A percentile compares a stretch with the other conserved stretches of the same genome.
Conservation (phyloP, 2,329 filamentous ascomycete genomes). For the Beauveria asiatica region DNA sequence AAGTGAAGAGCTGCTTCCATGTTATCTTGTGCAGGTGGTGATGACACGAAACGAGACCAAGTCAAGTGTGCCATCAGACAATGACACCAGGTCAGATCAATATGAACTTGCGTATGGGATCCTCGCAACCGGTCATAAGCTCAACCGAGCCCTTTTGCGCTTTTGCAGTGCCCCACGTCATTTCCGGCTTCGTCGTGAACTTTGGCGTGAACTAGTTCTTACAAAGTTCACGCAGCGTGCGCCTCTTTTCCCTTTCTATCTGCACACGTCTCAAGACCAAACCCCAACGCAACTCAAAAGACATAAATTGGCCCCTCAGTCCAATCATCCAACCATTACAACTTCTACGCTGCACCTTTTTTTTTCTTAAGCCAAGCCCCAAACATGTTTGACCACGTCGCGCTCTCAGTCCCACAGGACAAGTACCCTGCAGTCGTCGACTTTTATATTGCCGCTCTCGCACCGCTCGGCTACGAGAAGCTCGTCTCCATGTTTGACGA, state of each 20-base stretch:
- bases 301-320: not conserved
- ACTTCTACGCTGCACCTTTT: not conserved
- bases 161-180: not conserved
- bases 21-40: too few species aligned
- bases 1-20: too few species aligned
- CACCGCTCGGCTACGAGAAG: slow-evolving; percentile 8
- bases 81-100: too few species aligned
- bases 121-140: not conserved
- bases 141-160: not conserved
- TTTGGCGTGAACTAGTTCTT: not conserved
- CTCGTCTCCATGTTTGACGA: slow-evolving; percentile 9
- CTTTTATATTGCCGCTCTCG: slow-evolving; percentile 8
- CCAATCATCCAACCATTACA: not conserved
- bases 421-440: slow-evolving; percentile 8
- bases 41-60: too few species aligned
- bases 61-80: too few species aligned
- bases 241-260: not conserved
- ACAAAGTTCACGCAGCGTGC: not conserved
- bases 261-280: not conserved
- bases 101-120: not conserved
- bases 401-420: slow-evolving; percentile 9
- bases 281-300: not conserved
- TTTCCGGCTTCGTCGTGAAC: not conserved
- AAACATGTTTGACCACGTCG: slow-evolving; percentile 11
- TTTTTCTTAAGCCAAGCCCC: not conserved